Conservation (phyloP, 148 eudicot genomes). For the Drosera capensis region DNA sequence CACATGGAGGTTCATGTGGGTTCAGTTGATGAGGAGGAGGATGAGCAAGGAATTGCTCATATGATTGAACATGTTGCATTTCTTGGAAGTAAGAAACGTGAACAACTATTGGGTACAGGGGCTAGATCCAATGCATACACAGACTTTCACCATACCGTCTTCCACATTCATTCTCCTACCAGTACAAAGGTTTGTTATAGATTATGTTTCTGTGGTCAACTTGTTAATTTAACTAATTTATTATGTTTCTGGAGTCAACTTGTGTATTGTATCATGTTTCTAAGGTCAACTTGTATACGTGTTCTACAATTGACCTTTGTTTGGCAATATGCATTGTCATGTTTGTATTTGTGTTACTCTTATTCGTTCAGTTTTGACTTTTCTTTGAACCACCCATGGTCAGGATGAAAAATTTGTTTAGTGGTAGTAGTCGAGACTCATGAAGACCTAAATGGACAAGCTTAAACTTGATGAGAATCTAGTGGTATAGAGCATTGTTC, state of each 20-base stretch:
- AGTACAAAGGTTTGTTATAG: slow-evolving; percentile 45
- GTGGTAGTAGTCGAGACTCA: no score
- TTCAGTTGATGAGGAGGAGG: slow-evolving; percentile 96
- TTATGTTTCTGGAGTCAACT: not conserved
- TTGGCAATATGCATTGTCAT: no score
- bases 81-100: slow-evolving; percentile 99
- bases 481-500: no score
- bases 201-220: not conserved
- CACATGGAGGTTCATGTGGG: slow-evolving; percentile 99
- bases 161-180: slow-evolving; percentile 95
- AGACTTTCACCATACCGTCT: slow-evolving; percentile 97
- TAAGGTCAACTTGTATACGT: not conserved
- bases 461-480: no score
- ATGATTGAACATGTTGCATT: slow-evolving; percentile 99
- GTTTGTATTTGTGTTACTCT: no score
- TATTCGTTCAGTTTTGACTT: no score
- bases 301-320: no score
- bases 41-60: slow-evolving; percentile 98
- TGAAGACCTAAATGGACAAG: no score
- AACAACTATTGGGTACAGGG: slow-evolving; percentile 89
- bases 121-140: slow-evolving; percentile 99
- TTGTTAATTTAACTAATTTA: not conserved
- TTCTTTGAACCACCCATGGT: no score
- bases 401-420: no score
- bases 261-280: not conserved